These are phyloP conservation scores for Trichocomaceae sp. DNA, from an alignment of 2,329 filamentous ascomycete species.

Conservation along the genomic window DNA sequence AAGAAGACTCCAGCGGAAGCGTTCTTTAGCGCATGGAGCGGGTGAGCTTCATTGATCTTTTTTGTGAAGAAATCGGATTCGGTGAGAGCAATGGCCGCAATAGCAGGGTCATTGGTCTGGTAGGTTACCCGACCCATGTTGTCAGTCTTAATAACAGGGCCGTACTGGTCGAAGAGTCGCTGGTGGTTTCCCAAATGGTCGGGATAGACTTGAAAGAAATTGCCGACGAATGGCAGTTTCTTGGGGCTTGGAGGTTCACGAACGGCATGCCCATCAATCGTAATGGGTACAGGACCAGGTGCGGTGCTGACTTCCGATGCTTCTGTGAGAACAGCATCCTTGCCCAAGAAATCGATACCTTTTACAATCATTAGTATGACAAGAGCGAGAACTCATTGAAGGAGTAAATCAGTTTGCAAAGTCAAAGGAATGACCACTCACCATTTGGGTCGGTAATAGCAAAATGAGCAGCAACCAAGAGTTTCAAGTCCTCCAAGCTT, in stretches of 20 bases:
- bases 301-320: neutral
- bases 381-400: too few species aligned
- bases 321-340: neutral
- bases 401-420: too few species aligned
- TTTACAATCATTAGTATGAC: neutral
- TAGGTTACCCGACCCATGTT: slow-evolving; percentile 39
- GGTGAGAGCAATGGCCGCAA: slow-evolving; percentile 46
- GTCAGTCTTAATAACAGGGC: slow-evolving; percentile 47
- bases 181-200: slow-evolving; percentile 54
- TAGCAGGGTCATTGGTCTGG: slow-evolving; percentile 38
- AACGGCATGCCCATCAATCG: neutral
- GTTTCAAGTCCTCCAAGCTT: neutral
- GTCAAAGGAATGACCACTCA: neutral
- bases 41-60: slow-evolving; percentile 36
- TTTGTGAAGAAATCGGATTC: slow-evolving; percentile 52
- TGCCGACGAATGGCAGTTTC: slow-evolving; percentile 41
- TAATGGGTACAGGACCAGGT: neutral
- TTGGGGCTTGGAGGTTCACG: slow-evolving; percentile 21
- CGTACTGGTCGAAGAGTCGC: slow-evolving; percentile 49
- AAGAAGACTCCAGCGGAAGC: slow-evolving; percentile 25
- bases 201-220: slow-evolving; percentile 50
- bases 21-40: slow-evolving; percentile 24
- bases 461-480: neutral
- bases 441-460: neutral
- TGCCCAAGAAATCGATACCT: neutral